phyloP scores from a whole-genome alignment of 331 rosid genomes.

The Rosa hybrid region DNA sequence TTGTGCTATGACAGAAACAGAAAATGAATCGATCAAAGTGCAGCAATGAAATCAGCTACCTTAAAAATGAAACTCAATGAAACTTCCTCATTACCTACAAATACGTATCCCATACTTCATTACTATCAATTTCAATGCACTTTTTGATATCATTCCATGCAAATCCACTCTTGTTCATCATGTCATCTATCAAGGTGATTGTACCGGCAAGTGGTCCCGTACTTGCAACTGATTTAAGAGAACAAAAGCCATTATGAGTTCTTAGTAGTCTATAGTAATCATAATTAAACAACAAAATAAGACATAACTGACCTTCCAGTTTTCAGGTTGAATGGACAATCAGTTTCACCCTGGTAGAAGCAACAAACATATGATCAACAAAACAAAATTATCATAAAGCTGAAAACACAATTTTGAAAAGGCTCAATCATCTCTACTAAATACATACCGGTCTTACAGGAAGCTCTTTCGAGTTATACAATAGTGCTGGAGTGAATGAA shows the following conservation, averaged over 20 bases:
- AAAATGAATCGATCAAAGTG: too few species aligned
- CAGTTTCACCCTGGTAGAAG: slow-evolving; percentile 23
- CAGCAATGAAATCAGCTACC: too few species aligned
- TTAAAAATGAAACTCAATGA: too few species aligned
- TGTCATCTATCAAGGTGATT: slow-evolving; percentile 75
- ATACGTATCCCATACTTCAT: too few species aligned
- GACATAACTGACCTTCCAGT: slow-evolving; percentile 75
- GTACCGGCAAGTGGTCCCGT: slow-evolving; percentile 84
- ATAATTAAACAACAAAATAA: slow-evolving; percentile 16
- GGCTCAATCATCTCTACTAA: slow-evolving; percentile 7
- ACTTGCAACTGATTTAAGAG: slow-evolving; percentile 77
- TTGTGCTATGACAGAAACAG: too few species aligned
- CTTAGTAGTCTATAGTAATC: slow-evolving; percentile 26
- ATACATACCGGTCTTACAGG: slow-evolving; percentile 77
- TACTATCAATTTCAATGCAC: too few species aligned
- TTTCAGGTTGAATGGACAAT: slow-evolving; percentile 98
- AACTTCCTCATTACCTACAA: too few species aligned
- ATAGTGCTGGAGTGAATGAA: slow-evolving; percentile 53
- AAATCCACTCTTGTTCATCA: too few species aligned
- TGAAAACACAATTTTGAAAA: slow-evolving; percentile 9
- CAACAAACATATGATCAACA: slow-evolving; percentile 22
- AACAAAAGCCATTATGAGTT: slow-evolving; percentile 33
- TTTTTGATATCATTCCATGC: too few species aligned
- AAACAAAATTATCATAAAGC: slow-evolving; percentile 20
- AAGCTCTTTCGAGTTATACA: slow-evolving; percentile 88